Percentiles rank a stretch among this genome's conserved stretches.
Conservation (phyloP, 1,139 yeast genomes). For the Hemisphaericaspora xylanilytica region DNA sequence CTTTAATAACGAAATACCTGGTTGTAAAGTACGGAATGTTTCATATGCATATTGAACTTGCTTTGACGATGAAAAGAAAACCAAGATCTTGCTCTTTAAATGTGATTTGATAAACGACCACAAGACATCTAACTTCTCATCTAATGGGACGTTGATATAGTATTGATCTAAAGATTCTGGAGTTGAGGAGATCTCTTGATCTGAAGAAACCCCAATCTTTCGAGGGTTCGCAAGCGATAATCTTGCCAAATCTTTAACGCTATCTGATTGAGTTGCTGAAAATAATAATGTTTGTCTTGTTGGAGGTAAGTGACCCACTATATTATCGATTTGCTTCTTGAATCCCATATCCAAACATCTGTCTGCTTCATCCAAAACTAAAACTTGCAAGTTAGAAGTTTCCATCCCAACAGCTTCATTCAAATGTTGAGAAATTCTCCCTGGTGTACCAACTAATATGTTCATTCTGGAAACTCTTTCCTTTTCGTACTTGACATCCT, state of each 20-base stretch:
- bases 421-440: conserved; percentile 89
- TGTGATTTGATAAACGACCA: conserved; percentile 92
- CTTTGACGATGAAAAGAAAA: conserved; percentile 87
- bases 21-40: conserved; percentile 85
- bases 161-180: conserved; percentile 86
- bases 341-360: conserved; percentile 97
- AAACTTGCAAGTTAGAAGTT: conserved; percentile 70
- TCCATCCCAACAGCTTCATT: conserved; percentile 91
- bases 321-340: conserved; percentile 82
- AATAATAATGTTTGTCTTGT: conserved; percentile 85
- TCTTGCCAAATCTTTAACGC: conserved; percentile 84
- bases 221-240: conserved; percentile 78
- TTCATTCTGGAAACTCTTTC: conserved; percentile 84
- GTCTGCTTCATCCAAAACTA: conserved; percentile 95
- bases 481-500: conserved; percentile 82
- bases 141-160: conserved; percentile 66
- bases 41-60: conserved; percentile 95
- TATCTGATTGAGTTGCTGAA: conserved; percentile 92
- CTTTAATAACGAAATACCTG: conserved; percentile 91
- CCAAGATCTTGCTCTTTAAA: conserved; percentile 78
- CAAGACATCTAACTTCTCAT: conserved; percentile 79
- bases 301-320: conserved; percentile 77
- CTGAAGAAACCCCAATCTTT: conserved; percentile 63
- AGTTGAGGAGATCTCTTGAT: conserved; percentile 53
- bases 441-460: conserved; percentile 93